phyloP scores from a whole-genome alignment of 352 stramenopile species.

The Pythium sp. region DNA sequence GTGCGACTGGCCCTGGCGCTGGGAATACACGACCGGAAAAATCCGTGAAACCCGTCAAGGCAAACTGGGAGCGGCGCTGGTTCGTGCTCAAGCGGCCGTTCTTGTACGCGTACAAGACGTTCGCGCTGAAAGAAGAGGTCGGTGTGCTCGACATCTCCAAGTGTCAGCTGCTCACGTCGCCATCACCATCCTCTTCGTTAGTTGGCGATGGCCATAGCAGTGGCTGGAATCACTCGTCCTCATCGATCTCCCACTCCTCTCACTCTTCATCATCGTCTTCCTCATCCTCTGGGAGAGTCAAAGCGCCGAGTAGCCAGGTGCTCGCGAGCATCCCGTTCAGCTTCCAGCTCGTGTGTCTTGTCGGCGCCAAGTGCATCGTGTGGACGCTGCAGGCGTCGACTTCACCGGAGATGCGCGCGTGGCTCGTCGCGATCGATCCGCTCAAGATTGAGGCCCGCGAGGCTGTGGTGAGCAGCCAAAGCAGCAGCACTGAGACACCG shows the following conservation, averaged over 20 bases:
- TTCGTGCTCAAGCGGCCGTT: conserved; percentile 81
- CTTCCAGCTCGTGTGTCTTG: conserved; percentile 64
- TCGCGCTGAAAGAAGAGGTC: conserved; percentile 59
- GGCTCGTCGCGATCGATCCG: conserved; percentile 68
- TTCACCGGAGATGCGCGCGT: conserved; percentile 55
- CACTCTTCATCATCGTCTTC: conserved; percentile 1
- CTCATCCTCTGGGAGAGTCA: neutral
- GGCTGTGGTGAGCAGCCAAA: conserved; percentile 17
- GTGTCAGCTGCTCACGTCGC: conserved; percentile 52
- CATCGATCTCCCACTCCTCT: conserved; percentile 4
- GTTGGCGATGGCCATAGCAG: neutral
- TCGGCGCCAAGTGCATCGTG: conserved; percentile 47
- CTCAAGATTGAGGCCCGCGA: conserved; percentile 55
- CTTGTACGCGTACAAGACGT: conserved; percentile 72
- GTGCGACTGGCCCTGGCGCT: neutral
- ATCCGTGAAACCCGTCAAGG: conserved; percentile 3
- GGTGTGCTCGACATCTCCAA: conserved; percentile 72
- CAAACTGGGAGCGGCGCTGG: conserved; percentile 67
- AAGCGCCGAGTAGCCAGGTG: neutral
- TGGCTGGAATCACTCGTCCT: neutral
- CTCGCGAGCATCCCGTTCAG: conserved; percentile 45
- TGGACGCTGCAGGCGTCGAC: conserved; percentile 80
- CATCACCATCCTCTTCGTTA: conserved; percentile 20
- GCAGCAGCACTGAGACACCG: conserved; percentile 23
- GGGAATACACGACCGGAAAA: neutral